These are phyloP conservation scores for Diplodia intermedia DNA, from an alignment of 2,329 filamentous ascomycete species.

Conservation along the genomic window DNA sequence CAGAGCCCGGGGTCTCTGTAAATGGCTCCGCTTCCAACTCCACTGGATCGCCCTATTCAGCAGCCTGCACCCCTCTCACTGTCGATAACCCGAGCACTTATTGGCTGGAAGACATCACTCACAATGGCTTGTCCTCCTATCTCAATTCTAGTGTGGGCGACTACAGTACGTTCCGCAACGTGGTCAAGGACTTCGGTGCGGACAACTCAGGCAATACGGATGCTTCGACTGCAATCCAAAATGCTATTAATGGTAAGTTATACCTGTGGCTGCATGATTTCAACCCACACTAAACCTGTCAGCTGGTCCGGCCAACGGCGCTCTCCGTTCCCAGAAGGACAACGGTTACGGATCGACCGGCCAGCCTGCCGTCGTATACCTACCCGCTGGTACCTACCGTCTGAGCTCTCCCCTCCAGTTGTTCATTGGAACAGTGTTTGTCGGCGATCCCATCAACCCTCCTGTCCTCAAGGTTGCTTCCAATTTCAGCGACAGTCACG, in stretches of 20 bases:
- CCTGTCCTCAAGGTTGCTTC: slow-evolving; percentile 22
- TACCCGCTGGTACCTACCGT: slow-evolving; percentile 41
- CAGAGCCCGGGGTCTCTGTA: slow-evolving; percentile 5
- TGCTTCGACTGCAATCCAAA: slow-evolving; percentile 37
- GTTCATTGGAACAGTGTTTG: slow-evolving; percentile 32
- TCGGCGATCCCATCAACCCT: slow-evolving; percentile 24
- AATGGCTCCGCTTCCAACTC: neutral
- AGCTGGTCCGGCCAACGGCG: slow-evolving; percentile 30
- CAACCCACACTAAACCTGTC: neutral
- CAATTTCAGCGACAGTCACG: slow-evolving; percentile 1
- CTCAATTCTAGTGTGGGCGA: slow-evolving; percentile 6
- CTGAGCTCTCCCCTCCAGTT: slow-evolving; percentile 37
- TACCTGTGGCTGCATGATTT: no score
- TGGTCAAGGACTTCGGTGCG: slow-evolving; percentile 45
- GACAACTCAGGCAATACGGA: slow-evolving; percentile 45
- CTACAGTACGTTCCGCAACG: slow-evolving; percentile 49
- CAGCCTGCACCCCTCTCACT: slow-evolving; percentile 20
- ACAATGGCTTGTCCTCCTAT: slow-evolving; percentile 32
- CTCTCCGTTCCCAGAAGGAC: slow-evolving; percentile 22
- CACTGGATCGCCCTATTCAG: neutral
- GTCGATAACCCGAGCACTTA: slow-evolving; percentile 20
- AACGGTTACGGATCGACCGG: slow-evolving; percentile 36
- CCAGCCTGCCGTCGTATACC: slow-evolving; percentile 40
- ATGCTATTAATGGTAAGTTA: slow-evolving; percentile 24
- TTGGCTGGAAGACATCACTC: slow-evolving; percentile 25